These are phyloP conservation scores for Mortierella sp. DNA, from an alignment of 371 early-diverging fungal genomes.

Conservation along the genomic window DNA sequence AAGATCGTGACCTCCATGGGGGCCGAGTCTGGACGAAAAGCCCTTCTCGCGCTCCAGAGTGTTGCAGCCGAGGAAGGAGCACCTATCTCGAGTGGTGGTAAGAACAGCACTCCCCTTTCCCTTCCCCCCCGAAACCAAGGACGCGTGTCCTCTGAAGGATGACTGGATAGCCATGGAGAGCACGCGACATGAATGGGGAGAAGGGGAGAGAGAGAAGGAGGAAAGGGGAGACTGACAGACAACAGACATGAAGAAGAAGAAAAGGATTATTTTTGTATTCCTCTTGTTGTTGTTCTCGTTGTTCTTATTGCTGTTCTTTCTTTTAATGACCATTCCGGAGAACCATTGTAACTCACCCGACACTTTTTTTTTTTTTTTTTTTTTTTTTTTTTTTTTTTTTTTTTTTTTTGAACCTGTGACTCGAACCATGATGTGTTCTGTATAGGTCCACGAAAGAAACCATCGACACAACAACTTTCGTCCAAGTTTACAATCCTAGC, in stretches of 20 bases:
- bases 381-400: not conserved
- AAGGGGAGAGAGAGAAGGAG: not conserved
- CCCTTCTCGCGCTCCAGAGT: slow-evolving; percentile 42
- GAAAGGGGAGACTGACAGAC: not conserved
- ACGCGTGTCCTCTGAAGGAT: too few species aligned
- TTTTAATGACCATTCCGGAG: too few species aligned
- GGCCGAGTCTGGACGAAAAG: slow-evolving; percentile 45
- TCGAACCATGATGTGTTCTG: not conserved
- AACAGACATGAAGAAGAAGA: too few species aligned
- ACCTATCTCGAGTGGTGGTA: slow-evolving; percentile 35
- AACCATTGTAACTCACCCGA: not conserved
- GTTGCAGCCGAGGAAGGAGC: slow-evolving; percentile 47
- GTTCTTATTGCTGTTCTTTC: too few species aligned
- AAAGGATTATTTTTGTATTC: too few species aligned
- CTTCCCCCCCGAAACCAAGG: too few species aligned
- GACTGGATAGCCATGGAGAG: too few species aligned
- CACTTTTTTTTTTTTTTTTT: not conserved
- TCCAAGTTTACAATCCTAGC: slow-evolving; percentile 50
- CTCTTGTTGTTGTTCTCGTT: too few species aligned
- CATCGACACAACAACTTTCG: slow-evolving; percentile 44
- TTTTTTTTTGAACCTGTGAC: not conserved
- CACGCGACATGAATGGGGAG: too few species aligned
- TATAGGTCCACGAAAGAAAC: slow-evolving; percentile 35
- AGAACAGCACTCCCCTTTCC: too few species aligned
- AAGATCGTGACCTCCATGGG: slow-evolving; percentile 51